These are phyloP conservation scores for Mytilinidion resinicola DNA, from an alignment of 495 filamentous ascomycete genomes.

Conservation along the genomic window DNA sequence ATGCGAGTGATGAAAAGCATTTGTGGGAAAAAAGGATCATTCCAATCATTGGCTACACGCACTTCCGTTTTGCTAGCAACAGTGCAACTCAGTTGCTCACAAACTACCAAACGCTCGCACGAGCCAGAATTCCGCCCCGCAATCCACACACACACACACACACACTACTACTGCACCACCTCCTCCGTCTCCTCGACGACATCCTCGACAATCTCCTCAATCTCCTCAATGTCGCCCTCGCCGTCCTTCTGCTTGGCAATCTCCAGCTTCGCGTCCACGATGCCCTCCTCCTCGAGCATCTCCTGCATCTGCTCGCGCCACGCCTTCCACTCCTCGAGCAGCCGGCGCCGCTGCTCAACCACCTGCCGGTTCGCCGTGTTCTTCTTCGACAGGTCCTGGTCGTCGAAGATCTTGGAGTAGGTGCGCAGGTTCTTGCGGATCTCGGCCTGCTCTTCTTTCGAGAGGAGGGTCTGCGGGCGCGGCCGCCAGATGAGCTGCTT, in stretches of 20 bases:
- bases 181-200: slow-evolving; percentile 70
- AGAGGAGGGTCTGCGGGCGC: slow-evolving; percentile 78
- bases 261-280: slow-evolving; percentile 44
- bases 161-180: slow-evolving; percentile 42
- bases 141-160: too few species aligned
- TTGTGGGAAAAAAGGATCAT: too few species aligned
- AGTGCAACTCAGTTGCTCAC: too few species aligned
- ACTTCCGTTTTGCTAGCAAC: too few species aligned
- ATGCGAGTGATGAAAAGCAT: too few species aligned
- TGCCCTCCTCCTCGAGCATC: slow-evolving; percentile 57
- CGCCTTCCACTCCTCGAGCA: slow-evolving; percentile 83
- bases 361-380: slow-evolving; percentile 89
- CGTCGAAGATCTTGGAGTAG: slow-evolving; percentile 89
- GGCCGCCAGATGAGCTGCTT: slow-evolving; percentile 96
- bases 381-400: slow-evolving; percentile 86
- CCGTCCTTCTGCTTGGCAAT: slow-evolving; percentile 56
- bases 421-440: slow-evolving; percentile 98
- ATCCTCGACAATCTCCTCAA: slow-evolving; percentile 85
- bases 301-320: slow-evolving; percentile 73
- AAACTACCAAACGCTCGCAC: too few species aligned
- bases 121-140: too few species aligned
- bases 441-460: slow-evolving; percentile 90
- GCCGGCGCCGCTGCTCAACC: slow-evolving; percentile 74
- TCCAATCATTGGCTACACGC: too few species aligned
- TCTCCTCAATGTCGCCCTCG: slow-evolving; percentile 78